Evolutionary conservation across 345 rosid species (phyloP).

Genomic region (Brassica juncea): DNA sequence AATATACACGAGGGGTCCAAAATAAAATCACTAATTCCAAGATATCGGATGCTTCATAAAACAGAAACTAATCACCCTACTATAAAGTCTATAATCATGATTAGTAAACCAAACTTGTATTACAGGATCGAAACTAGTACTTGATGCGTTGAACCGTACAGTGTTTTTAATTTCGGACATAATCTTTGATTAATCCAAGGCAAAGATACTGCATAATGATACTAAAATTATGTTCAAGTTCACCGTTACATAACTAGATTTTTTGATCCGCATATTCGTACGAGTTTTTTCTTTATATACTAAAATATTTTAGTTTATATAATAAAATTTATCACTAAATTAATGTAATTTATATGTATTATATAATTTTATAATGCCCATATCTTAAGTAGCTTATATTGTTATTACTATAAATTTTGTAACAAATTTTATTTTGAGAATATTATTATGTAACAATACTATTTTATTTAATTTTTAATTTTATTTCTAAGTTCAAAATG

Average conservation of each 20-base stretch:
- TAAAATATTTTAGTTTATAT: no score
- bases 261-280: no score
- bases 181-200: conserved; percentile 43
- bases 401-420: no score
- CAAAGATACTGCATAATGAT: conserved; percentile 33
- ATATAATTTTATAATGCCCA: no score
- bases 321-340: no score
- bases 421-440: no score
- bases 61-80: conserved; percentile 31
- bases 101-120: conserved; percentile 25
- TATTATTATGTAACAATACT: no score
- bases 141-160: conserved; percentile 43
- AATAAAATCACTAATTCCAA: conserved; percentile 22
- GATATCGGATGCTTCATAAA: conserved; percentile 38
- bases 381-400: no score
- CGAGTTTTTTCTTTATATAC: no score
- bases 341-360: no score
- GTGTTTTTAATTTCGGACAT: conserved; percentile 24
- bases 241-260: conserved; percentile 12
- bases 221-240: conserved; percentile 29
- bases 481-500: no score
- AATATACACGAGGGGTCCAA: not conserved
- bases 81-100: conserved; percentile 28
- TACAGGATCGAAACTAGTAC: conserved; percentile 26
- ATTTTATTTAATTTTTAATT: no score